Base-by-base conservation (phyloP, 768 basidiomycete species). In the Pleurotus pulmonarius region DNA sequence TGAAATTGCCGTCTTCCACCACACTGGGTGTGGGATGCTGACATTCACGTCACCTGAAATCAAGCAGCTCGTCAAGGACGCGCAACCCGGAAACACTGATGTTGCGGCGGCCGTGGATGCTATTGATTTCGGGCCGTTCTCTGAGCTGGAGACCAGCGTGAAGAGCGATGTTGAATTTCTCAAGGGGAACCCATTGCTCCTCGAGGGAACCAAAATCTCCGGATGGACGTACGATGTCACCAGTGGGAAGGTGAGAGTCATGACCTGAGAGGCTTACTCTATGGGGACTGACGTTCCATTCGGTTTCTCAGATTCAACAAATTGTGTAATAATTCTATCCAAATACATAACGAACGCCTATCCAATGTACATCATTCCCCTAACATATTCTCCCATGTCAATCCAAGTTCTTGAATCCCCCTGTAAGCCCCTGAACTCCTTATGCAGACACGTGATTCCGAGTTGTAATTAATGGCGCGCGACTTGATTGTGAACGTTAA, bases 21-120 rank as follows among this genome's bases (percentile, higher is more conserved):
- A 90, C 67, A 86, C 84, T 1, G 83, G 77, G 46, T 89, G 88
- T 63, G 88, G 88, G 46, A 88, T 90, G 86, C 70, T 85, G 46
- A 82, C 80, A 0, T 88, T 89, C 72, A 75, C 70, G 4, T 77
- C 76, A 24, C 68, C 75, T 0, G 66, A 80, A 52, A 70, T 88
- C 22, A 80, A 79, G 51, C 62, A 68, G 15, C 69, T 80, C 48
- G 75, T 88, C 61, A 81, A 78, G 62, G 71, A 75, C 39, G 70
- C 74, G 24, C 69, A 73, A 40, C 75, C 78, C 13, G 70, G 63
- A 5, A 66, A 73, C 43, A 41, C 62, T 24, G 64, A 57, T 4
- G 66, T 73, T 47, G 66, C 69, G 13, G 29, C 61, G 15, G 64
- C 62, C 9, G 70, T 74, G 12, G 65, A 56, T 41, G 56, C 56